These are phyloP conservation scores for Lactarius quietus DNA, from an alignment of 768 basidiomycete species.

Conservation along the genomic window DNA sequence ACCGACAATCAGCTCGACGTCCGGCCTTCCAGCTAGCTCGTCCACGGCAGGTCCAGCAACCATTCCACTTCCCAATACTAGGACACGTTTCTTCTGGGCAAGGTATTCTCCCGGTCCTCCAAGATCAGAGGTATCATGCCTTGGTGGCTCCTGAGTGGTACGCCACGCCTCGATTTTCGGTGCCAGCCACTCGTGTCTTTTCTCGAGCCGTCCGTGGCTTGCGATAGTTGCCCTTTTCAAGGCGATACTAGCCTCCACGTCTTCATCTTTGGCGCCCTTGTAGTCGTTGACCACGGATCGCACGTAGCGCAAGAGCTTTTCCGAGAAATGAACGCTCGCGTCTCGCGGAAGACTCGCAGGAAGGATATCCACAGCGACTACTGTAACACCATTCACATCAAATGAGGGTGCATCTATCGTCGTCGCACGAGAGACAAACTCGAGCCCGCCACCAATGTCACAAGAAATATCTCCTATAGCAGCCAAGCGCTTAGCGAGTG, in stretches of 20 bases:
- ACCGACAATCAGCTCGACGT: slow-evolving; percentile 78
- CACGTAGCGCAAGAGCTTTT: slow-evolving; percentile 64
- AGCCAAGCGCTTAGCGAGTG: slow-evolving; percentile 47
- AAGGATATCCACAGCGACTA: slow-evolving; percentile 91
- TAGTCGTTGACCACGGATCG: slow-evolving; percentile 48
- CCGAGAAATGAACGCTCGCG: slow-evolving; percentile 74
- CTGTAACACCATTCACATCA: slow-evolving; percentile 58
- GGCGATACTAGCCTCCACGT: slow-evolving; percentile 39
- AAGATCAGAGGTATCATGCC: slow-evolving; percentile 3
- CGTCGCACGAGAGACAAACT: slow-evolving; percentile 74
- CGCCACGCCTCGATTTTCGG: slow-evolving; percentile 47
- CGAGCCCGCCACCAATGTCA: slow-evolving; percentile 85
- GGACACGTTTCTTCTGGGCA: slow-evolving; percentile 53
- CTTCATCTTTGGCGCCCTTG: slow-evolving; percentile 23
- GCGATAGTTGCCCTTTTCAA: slow-evolving; percentile 73
- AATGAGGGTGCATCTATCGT: slow-evolving; percentile 78
- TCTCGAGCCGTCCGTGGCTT: slow-evolving; percentile 49
- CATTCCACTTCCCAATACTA: slow-evolving; percentile 93
- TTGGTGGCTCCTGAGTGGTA: background rate
- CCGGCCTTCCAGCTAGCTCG: slow-evolving; percentile 56
- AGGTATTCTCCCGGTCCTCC: background rate
- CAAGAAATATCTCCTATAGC: slow-evolving; percentile 88
- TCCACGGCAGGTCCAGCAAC: slow-evolving; percentile 88
- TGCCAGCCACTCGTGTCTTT: slow-evolving; percentile 56
- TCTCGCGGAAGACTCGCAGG: slow-evolving; percentile 82